phyloP scores from a whole-genome alignment of 257 asterid genomes.

The Parsonsia alboflavescens region DNA sequence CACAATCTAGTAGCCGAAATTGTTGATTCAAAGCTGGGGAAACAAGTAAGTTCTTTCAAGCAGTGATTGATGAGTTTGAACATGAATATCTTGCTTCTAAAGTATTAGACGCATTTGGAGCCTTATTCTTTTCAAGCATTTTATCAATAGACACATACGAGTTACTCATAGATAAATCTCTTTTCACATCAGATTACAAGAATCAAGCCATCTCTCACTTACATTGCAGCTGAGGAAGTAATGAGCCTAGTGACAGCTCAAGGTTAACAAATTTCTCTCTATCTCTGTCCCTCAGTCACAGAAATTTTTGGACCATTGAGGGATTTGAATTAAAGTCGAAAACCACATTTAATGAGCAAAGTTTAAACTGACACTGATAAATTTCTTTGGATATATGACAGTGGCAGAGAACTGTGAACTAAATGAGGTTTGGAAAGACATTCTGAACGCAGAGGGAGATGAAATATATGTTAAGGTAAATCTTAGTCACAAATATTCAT shows the following conservation, averaged over 20 bases:
- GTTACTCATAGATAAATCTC: constrained; percentile 5
- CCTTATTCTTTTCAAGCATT: too few relatives aligned
- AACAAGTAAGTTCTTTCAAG: constrained; percentile 49
- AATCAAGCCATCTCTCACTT: constrained; percentile 82
- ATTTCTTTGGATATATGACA: constrained; percentile 26
- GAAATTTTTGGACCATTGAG: background rate
- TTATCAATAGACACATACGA: constrained; percentile 3
- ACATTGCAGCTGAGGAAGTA: constrained; percentile 86
- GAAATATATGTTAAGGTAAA: constrained; percentile 91
- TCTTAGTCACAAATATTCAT: background rate
- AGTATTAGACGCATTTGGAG: too few relatives aligned
- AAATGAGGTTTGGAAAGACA: constrained; percentile 94
- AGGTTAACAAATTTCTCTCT: constrained; percentile 39
- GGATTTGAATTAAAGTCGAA: background rate
- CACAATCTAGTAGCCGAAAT: constrained; percentile 95
- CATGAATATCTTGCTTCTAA: background rate
- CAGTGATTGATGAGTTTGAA: constrained; percentile 1
- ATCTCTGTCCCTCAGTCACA: background rate
- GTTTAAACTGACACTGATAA: constrained; percentile 10
- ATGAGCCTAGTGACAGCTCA: constrained; percentile 99
- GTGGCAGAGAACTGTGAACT: constrained; percentile 81
- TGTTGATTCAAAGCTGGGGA: constrained; percentile 82
- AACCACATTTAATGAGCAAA: background rate
- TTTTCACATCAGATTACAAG: constrained; percentile 52
- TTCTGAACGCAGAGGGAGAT: constrained; percentile 88